phyloP scores from a whole-genome alignment of 2,329 filamentous ascomycete species.

The Fusarium circinatum region DNA sequence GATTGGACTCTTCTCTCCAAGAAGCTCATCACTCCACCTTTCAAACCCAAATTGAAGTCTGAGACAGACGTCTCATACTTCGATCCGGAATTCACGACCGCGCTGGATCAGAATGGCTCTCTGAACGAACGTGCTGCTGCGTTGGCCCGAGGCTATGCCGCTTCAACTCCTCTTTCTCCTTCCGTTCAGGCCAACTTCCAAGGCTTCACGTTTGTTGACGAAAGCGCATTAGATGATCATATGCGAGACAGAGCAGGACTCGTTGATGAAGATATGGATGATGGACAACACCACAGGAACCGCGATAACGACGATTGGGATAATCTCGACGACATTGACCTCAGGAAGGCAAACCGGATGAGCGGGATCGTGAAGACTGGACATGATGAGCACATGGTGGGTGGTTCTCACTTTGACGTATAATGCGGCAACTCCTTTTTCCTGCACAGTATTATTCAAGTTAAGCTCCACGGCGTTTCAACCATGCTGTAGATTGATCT shows the following conservation, averaged over 20 bases:
- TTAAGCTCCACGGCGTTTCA: slow-evolving; percentile 40
- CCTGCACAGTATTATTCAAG: slow-evolving; percentile 26
- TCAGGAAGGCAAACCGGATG: slow-evolving; percentile 67
- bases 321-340: slow-evolving; percentile 65
- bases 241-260: slow-evolving; percentile 65
- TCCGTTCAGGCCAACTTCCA: slow-evolving; percentile 98
- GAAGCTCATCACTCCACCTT: slow-evolving; percentile 94
- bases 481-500: slow-evolving; percentile 39
- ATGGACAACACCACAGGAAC: slow-evolving; percentile 56
- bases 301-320: slow-evolving; percentile 64
- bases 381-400: slow-evolving; percentile 72
- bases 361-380: slow-evolving; percentile 70
- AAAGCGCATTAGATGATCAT: slow-evolving; percentile 91
- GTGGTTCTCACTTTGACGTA: slow-evolving; percentile 71
- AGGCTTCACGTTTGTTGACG: slow-evolving; percentile 98
- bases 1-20: slow-evolving; percentile 89
- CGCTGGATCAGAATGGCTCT: slow-evolving; percentile 85
- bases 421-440: slow-evolving; percentile 50
- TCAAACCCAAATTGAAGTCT: slow-evolving; percentile 96
- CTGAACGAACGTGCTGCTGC: slow-evolving; percentile 92
- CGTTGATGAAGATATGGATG: slow-evolving; percentile 70
- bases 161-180: slow-evolving; percentile 91
- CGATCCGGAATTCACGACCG: slow-evolving; percentile 97
- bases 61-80: slow-evolving; percentile 98
- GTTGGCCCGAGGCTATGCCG: slow-evolving; percentile 84